Conservation (phyloP, 2,329 filamentous ascomycete species). For the Aspergillus costaricaensis region DNA sequence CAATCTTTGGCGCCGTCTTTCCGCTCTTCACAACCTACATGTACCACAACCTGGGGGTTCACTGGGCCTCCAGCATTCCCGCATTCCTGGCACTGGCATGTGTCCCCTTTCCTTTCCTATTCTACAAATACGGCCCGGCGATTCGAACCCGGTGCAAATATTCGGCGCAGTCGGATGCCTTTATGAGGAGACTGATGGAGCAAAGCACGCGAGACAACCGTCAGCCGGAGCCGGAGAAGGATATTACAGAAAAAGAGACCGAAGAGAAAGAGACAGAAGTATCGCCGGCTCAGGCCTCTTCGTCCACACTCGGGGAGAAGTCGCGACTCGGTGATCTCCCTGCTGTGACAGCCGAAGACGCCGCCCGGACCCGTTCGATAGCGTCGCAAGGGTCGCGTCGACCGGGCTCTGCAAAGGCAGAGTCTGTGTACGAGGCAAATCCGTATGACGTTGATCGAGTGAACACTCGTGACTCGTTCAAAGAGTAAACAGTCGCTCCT, state of each 20-base stretch:
- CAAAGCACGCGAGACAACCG: conserved; percentile 17
- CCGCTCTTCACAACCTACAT: conserved; percentile 51
- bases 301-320: neutral
- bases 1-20: conserved; percentile 1
- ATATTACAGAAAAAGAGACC: conserved; percentile 11
- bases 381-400: conserved; percentile 15
- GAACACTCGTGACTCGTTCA: conserved; percentile 45
- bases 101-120: conserved; percentile 47
- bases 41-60: conserved; percentile 50
- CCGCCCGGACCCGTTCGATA: conserved; percentile 26
- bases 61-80: conserved; percentile 51
- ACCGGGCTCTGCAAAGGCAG: conserved; percentile 4
- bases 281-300: conserved; percentile 19
- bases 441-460: conserved; percentile 49
- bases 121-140: conserved; percentile 44
- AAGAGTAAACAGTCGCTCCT: conserved; percentile 9
- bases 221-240: conserved; percentile 7
- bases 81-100: conserved; percentile 50
- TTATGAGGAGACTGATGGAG: conserved; percentile 39
- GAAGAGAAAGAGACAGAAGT: conserved; percentile 17
- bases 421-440: conserved; percentile 43
- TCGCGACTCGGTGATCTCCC: neutral
- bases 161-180: conserved; percentile 38
- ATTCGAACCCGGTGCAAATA: conserved; percentile 47
- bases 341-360: conserved; percentile 13